Conservation (phyloP, 2,329 filamentous ascomycete genomes). For the Massarina eburnea region DNA sequence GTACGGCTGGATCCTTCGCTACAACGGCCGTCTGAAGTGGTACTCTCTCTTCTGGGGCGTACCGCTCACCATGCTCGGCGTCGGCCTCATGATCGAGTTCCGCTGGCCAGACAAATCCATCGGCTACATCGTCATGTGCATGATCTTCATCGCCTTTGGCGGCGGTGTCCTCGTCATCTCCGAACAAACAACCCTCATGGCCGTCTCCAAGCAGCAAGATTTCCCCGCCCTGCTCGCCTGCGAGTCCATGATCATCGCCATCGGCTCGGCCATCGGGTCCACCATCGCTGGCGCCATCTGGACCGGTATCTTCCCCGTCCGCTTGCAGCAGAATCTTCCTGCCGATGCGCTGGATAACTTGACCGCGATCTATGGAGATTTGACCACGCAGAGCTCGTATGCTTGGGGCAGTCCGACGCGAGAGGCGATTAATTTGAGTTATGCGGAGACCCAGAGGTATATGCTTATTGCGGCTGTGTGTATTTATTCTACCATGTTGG, state of each 20-base stretch:
- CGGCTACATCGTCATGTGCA: conserved; percentile 38
- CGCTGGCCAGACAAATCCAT: conserved; percentile 38
- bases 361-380: conserved; percentile 51
- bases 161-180: conserved; percentile 39
- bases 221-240: conserved; percentile 45
- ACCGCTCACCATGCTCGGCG: conserved; percentile 36
- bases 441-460: conserved; percentile 39
- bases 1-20: conserved; percentile 29
- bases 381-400: conserved; percentile 59
- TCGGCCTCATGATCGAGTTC: conserved; percentile 43
- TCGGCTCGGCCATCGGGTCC: conserved; percentile 50
- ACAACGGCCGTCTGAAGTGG: conserved; percentile 35
- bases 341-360: conserved; percentile 42
- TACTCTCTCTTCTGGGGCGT: conserved; percentile 32
- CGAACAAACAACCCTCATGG: conserved; percentile 38
- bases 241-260: conserved; percentile 60
- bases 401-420: conserved; percentile 53
- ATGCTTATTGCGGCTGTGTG: conserved; percentile 41
- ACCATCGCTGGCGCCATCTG: conserved; percentile 67
- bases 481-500: conserved; percentile 26
- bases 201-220: conserved; percentile 35
- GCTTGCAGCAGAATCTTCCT: conserved; percentile 52
- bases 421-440: conserved; percentile 43
- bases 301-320: conserved; percentile 59
- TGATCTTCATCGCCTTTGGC: conserved; percentile 40